These are phyloP conservation scores for Bacterosira constricta DNA, from an alignment of 108 stramenopile genomes.

Conservation along the genomic window DNA sequence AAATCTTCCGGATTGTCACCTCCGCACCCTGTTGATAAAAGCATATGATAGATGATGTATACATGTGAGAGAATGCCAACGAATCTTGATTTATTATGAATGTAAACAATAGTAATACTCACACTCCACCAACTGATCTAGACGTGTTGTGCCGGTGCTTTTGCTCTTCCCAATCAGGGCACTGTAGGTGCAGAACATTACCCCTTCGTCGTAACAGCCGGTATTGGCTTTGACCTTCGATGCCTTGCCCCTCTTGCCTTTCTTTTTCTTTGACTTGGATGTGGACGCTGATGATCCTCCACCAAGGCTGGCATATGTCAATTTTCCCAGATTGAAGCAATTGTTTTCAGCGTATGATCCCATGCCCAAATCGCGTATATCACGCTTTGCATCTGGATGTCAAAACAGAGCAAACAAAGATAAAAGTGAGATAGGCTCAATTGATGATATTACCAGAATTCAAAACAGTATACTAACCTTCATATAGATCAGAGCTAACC, in stretches of 20 bases:
- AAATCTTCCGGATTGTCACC: conserved; percentile 37
- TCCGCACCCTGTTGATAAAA: conserved; percentile 1
- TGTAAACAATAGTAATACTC: conserved; percentile 50
- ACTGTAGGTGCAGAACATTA: conserved; percentile 58
- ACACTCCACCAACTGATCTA: conserved; percentile 70
- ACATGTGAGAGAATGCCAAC: background rate
- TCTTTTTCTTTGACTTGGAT: conserved; percentile 13
- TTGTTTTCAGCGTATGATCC: conserved; percentile 31
- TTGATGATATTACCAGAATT: too few relatives aligned
- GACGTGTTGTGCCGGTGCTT: conserved; percentile 32
- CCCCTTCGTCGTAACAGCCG: conserved; percentile 45
- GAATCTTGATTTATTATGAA: background rate
- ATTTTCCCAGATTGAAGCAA: conserved; percentile 45
- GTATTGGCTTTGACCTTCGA: conserved; percentile 21
- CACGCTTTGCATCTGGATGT: conserved; percentile 64
- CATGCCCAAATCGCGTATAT: conserved; percentile 48
- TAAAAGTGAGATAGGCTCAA: too few relatives aligned
- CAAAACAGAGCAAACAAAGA: too few relatives aligned
- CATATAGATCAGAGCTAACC: conserved; percentile 40
- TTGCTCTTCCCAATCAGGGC: conserved; percentile 38
- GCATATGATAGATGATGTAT: background rate
- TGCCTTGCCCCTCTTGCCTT: conserved; percentile 19
- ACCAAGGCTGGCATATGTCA: conserved; percentile 38
- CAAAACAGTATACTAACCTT: too few relatives aligned
- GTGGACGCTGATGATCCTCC: conserved; percentile 1